Evolutionary conservation across 805 yeast genomes (phyloP).

Genomic region (Candida sonorensis): DNA sequence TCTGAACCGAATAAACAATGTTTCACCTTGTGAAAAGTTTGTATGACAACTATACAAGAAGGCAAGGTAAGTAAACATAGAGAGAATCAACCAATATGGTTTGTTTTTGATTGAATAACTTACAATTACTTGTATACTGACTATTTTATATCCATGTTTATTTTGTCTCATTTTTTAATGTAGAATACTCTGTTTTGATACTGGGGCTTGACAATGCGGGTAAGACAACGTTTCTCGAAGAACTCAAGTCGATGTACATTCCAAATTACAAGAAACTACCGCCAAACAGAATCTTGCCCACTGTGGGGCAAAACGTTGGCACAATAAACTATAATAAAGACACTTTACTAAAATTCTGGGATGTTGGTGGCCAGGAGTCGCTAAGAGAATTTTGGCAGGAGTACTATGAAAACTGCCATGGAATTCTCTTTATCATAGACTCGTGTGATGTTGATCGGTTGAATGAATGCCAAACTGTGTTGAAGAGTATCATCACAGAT

Average conservation of each 20-base stretch:
- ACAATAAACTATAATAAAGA: slow-evolving; percentile 26
- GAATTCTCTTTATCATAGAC: slow-evolving; percentile 58
- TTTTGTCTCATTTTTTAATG: too few species aligned
- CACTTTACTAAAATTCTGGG: slow-evolving; percentile 76
- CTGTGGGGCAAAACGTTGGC: slow-evolving; percentile 88
- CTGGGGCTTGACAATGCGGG: slow-evolving; percentile 96
- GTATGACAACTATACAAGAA: slow-evolving; percentile 49
- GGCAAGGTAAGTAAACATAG: slow-evolving; percentile 46
- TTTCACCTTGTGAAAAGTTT: slow-evolving; percentile 62
- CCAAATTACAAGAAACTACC: slow-evolving; percentile 39
- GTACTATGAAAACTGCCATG: slow-evolving; percentile 82
- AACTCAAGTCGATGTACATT: slow-evolving; percentile 49
- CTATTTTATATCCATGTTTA: too few species aligned
- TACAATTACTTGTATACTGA: neutral
- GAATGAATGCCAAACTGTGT: slow-evolving; percentile 70
- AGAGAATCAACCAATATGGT: too few species aligned
- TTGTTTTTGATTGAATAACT: neutral
- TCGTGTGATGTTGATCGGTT: slow-evolving; percentile 40
- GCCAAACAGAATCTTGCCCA: slow-evolving; percentile 70
- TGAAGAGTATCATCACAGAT: slow-evolving; percentile 42
- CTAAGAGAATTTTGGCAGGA: slow-evolving; percentile 81
- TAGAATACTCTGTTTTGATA: slow-evolving; percentile 69
- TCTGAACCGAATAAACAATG: slow-evolving; percentile 31
- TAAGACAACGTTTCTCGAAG: slow-evolving; percentile 75
- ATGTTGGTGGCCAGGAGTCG: slow-evolving; percentile 91